Base-by-base conservation (phyloP, 306 rosid species). In the Phaseolus lunatus region DNA sequence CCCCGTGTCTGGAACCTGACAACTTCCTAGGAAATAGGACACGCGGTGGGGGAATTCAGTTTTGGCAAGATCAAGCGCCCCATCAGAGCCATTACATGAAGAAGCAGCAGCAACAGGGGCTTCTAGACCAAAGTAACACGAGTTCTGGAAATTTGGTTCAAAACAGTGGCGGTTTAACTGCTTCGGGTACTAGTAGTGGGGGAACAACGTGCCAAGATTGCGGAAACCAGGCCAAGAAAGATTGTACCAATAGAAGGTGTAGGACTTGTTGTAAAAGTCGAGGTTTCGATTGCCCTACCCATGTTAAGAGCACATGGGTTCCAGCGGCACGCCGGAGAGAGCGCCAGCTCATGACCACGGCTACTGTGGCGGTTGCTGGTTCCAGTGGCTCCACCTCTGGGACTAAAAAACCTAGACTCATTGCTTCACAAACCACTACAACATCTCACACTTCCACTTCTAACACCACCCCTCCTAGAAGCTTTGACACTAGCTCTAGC, bases 281-380 rank as follows among this genome's bases (percentile, higher is more conserved):
- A 16, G 97, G 97, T 37, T 92, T 78, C 67, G 98, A 90, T 75
- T 95, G 98, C 62, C 62, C 89, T 45, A 95, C 98, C 18, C 98
- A 95, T 83, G 91, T 95, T 57, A 92, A 95, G 83, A 95, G 98
- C 84, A 92, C 98, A 33, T 95, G 98, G 98, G 98, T 92, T 0
- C 95, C 98, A 0, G 97, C 97, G 0, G 84, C 96, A 4, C 91
- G 98, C 7, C 88, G 98, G 64, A 84, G 97, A 14, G 98, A 95
- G 76, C 91, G 98, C 11, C 98, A 82, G 80, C 86, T 86, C 0
- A 85, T 86, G 75, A 71, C 78, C 0, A 44, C 77, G 0, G 45
- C 66, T 0, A 83, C 77, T 0, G 75, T 33, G 0, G 90, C 73
- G 3, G 88, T 72, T 1, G 94, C 82, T 0, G 96, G 93, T 0